Evolutionary conservation across 306 rosid species (phyloP), one percentile per base, ranked within the genome.

Genomic region (Cucurbita argyrosperma): DNA sequence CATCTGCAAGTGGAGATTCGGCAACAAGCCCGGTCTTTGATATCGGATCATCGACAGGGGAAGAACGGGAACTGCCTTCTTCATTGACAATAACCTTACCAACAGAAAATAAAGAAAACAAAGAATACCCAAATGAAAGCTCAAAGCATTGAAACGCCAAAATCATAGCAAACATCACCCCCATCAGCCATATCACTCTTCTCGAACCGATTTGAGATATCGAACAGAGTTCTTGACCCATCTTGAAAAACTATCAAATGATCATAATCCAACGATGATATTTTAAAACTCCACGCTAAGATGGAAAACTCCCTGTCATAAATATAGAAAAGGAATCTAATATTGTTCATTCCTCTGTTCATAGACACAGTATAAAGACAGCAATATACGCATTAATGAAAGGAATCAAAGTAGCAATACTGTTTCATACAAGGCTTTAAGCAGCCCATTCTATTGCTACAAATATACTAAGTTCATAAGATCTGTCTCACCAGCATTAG

Each of bases 151-250:
- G 90, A 52, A 89, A 78, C 6, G 74, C 83, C 10, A 87, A 71
- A 75, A 93, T 69, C 68, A 77, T 71, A 42, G 85, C 85, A 86
- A 93, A 79, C 21, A 85, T 76, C 50, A 86, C 11, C 64, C 85
- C 86, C 16, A 68, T 79, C 43, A 89, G 76, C 92, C 82, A 83
- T 39, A 85, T 71, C 79, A 89, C 75, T 81, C 83, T 87, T 80
- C 78, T 88, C 3, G 78, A 74, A 82, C 85, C 85, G 35, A 68
- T 59, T 42, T 74, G 96, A 78, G 82, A 79, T 35, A 74, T 50
- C 77, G 83, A 59, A n/a, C 53, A 69, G 53, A 80, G 46, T 49
- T 83, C 78, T 78, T 79, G 92, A 81, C 80, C 83, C 97, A 90
- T 93, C 77, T 79, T 78, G 67, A 71, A 56, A 79, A 81, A 66